phyloP scores from a whole-genome alignment of 2,329 filamentous ascomycete genomes.

The Magnaporthiopsis incrustans region DNA sequence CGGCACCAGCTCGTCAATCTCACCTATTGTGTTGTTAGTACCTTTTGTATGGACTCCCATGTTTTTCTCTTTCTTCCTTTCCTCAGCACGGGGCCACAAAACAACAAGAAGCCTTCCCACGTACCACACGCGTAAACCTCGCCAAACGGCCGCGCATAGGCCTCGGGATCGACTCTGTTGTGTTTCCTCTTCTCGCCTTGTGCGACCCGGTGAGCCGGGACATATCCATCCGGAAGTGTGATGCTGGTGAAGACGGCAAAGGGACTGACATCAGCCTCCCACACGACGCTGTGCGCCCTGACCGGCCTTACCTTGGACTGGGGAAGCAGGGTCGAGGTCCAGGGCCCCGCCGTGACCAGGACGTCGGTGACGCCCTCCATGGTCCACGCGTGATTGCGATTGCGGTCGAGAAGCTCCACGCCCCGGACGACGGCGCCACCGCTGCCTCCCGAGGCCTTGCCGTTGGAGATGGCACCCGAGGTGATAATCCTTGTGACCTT shows the following conservation, averaged over 20 bases:
- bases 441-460: constrained; percentile 23
- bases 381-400: constrained; percentile 24
- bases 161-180: constrained; percentile 69
- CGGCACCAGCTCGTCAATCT: constrained; percentile 68
- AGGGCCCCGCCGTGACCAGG: constrained; percentile 50
- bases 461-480: constrained; percentile 18
- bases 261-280: constrained; percentile 56
- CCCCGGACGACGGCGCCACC: constrained; percentile 33
- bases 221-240: constrained; percentile 57
- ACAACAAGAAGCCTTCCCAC: constrained; percentile 13
- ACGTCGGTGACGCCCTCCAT: constrained; percentile 44
- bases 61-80: background rate
- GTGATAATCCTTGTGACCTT: constrained; percentile 60
- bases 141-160: constrained; percentile 81
- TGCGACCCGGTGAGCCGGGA: constrained; percentile 39
- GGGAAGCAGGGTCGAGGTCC: constrained; percentile 54
- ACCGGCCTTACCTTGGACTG: constrained; percentile 48
- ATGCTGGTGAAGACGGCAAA: constrained; percentile 86
- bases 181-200: constrained; percentile 45
- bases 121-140: constrained; percentile 88
- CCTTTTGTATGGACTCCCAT: background rate
- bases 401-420: constrained; percentile 51
- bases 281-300: constrained; percentile 59
- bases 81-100: background rate
- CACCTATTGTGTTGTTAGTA: constrained; percentile 34